Evolutionary conservation across 176 grass and related monocot species (phyloP).

Genomic region (Raddia distichophylla): DNA sequence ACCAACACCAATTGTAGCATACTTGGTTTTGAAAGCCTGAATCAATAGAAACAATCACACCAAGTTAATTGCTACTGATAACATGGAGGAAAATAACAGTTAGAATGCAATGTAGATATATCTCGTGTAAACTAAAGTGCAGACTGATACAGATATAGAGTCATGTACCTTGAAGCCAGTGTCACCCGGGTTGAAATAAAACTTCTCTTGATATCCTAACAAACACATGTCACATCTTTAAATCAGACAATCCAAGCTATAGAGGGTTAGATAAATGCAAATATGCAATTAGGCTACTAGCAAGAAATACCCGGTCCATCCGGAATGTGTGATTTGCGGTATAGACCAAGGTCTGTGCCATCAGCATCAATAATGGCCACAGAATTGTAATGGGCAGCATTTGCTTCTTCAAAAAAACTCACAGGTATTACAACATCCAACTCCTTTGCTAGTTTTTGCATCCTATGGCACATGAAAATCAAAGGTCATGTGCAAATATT

Average conservation of each 20-base stretch:
- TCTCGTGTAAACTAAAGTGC: conserved; percentile 14
- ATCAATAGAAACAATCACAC: neutral
- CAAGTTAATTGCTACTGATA: conserved; percentile 3
- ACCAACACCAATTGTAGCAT: conserved; percentile 94
- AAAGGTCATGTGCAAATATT: conserved; percentile 15
- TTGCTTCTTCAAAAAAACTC: conserved; percentile 94
- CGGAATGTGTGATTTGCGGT: conserved; percentile 96
- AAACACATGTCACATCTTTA: conserved; percentile 14
- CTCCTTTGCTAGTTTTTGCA: conserved; percentile 93
- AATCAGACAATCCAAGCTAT: conserved; percentile 7
- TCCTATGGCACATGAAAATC: conserved; percentile 44
- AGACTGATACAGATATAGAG: neutral
- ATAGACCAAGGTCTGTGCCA: conserved; percentile 89
- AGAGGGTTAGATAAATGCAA: neutral
- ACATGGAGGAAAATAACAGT: conserved; percentile 8
- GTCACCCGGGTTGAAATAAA: conserved; percentile 92
- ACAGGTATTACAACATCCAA: conserved; percentile 87
- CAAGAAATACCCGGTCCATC: conserved; percentile 79
- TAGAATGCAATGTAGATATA: neutral
- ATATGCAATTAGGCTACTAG: neutral
- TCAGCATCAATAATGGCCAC: conserved; percentile 90
- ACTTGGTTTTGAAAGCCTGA: conserved; percentile 89
- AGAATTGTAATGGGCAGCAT: conserved; percentile 99
- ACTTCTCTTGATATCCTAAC: conserved; percentile 96
- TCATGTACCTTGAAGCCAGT: conserved; percentile 81